These are phyloP conservation scores for Hansenula sp. DNA, from an alignment of 1,139 yeast species.

Conservation along the genomic window DNA sequence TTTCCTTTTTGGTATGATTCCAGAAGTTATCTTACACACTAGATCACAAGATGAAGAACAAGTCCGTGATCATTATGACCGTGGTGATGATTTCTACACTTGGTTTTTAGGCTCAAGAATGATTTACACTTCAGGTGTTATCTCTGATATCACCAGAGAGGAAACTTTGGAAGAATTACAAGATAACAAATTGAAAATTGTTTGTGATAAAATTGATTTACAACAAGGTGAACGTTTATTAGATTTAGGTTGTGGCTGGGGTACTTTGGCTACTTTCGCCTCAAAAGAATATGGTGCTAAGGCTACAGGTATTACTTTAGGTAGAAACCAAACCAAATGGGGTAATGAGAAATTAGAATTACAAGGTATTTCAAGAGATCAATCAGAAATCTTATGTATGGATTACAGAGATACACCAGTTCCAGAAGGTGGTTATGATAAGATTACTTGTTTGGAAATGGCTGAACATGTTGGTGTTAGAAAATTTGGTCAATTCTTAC, in stretches of 20 bases:
- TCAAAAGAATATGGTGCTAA: slow-evolving; percentile 80
- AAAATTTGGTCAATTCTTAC: slow-evolving; percentile 69
- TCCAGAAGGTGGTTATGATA: slow-evolving; percentile 73
- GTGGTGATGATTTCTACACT: slow-evolving; percentile 93
- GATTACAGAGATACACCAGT: slow-evolving; percentile 91
- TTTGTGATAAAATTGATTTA: slow-evolving; percentile 82
- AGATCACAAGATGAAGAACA: slow-evolving; percentile 95
- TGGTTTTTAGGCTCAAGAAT: slow-evolving; percentile 95
- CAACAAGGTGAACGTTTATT: slow-evolving; percentile 69
- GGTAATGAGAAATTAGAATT: slow-evolving; percentile 68
- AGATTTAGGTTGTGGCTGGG: slow-evolving; percentile 97
- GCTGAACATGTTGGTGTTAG: slow-evolving; percentile 96
- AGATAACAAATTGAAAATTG: slow-evolving; percentile 84
- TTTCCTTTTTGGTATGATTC: slow-evolving; percentile 86
- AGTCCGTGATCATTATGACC: slow-evolving; percentile 92
- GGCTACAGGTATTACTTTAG: slow-evolving; percentile 87
- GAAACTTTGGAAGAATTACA: slow-evolving; percentile 85
- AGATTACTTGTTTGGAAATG: slow-evolving; percentile 91
- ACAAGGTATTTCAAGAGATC: slow-evolving; percentile 66
- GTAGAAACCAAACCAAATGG: slow-evolving; percentile 89
- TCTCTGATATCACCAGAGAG: slow-evolving; percentile 64
- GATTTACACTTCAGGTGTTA: slow-evolving; percentile 88
- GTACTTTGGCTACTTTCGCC: slow-evolving; percentile 83
- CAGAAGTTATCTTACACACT: slow-evolving; percentile 89
- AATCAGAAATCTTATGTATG: slow-evolving; percentile 73